These are phyloP conservation scores for Exobasidium cylindrosporum DNA, from an alignment of 1,284 basidiomycete species.

Conservation along the genomic window DNA sequence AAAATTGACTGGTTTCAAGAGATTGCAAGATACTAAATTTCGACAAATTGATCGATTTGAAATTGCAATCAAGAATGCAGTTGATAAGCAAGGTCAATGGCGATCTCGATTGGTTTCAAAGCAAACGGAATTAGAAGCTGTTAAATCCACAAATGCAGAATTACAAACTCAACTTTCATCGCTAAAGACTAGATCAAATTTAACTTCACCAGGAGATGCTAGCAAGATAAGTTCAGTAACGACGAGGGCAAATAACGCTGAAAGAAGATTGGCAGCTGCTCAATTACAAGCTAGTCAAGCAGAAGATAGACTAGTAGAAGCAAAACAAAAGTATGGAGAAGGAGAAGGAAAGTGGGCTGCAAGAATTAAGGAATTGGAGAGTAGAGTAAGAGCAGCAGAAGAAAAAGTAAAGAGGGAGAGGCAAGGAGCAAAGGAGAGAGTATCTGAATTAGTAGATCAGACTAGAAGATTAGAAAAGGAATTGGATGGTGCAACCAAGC, in stretches of 20 bases:
- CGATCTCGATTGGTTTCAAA: slow-evolving; percentile 75
- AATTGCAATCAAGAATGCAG: slow-evolving; percentile 74
- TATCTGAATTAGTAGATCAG: slow-evolving; percentile 57
- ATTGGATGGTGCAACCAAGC: slow-evolving; percentile 25
- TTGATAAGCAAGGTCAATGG: slow-evolving; percentile 81
- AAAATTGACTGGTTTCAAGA: slow-evolving; percentile 73
- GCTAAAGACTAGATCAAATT: slow-evolving; percentile 60
- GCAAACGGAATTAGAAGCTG: slow-evolving; percentile 76
- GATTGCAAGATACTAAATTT: slow-evolving; percentile 83
- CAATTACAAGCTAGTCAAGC: slow-evolving; percentile 76
- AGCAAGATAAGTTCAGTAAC: slow-evolving; percentile 37
- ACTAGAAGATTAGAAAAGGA: slow-evolving; percentile 27
- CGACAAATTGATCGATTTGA: slow-evolving; percentile 93
- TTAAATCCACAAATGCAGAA: slow-evolving; percentile 66
- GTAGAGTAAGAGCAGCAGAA: slow-evolving; percentile 75
- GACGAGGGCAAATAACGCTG: slow-evolving; percentile 56
- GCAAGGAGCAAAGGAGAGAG: slow-evolving; percentile 84
- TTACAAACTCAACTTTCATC: slow-evolving; percentile 70
- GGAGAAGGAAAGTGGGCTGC: slow-evolving; percentile 47
- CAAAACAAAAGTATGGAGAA: slow-evolving; percentile 61
- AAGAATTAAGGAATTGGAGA: slow-evolving; percentile 68
- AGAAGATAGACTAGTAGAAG: slow-evolving; percentile 81
- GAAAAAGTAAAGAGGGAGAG: slow-evolving; percentile 92
- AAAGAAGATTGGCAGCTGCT: slow-evolving; percentile 74
- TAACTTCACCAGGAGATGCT: slow-evolving; percentile 34